phyloP scores from a whole-genome alignment of 208 protist species.

The Wallacemonas sp. region DNA sequence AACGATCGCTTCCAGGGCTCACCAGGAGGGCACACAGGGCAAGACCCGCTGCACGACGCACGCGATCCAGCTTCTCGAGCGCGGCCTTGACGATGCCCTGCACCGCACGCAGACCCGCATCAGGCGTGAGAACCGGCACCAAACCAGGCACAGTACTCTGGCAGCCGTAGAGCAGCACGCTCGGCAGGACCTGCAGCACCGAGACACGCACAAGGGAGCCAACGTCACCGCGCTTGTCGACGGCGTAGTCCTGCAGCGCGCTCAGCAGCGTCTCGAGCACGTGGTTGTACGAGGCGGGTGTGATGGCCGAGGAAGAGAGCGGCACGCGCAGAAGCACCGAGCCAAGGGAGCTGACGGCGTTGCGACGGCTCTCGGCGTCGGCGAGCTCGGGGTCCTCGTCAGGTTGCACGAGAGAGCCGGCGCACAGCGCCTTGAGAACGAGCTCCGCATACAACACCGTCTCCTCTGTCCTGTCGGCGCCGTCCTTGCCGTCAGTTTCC shows the following conservation, averaged over 20 bases:
- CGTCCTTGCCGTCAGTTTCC: slow-evolving; percentile 11
- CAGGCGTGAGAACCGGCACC: slow-evolving; percentile 20
- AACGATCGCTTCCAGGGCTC: slow-evolving; percentile 14
- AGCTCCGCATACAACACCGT: slow-evolving; percentile 9
- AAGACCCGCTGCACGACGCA: slow-evolving; percentile 63
- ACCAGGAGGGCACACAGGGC: slow-evolving; percentile 46
- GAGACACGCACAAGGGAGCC: slow-evolving; percentile 96
- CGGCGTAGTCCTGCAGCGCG: slow-evolving; percentile 90
- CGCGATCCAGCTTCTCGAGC: slow-evolving; percentile 93
- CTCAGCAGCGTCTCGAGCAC: slow-evolving; percentile 62
- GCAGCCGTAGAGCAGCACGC: slow-evolving; percentile 50
- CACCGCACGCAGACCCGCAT: slow-evolving; percentile 31
- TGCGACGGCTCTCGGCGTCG: slow-evolving; percentile 92
- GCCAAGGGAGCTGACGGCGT: slow-evolving; percentile 76
- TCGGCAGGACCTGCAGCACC: slow-evolving; percentile 66
- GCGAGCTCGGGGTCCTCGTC: slow-evolving; percentile 53
- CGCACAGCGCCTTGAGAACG: slow-evolving; percentile 19
- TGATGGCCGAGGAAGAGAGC: slow-evolving; percentile 17
- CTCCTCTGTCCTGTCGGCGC: slow-evolving; percentile 1
- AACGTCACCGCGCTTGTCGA: slow-evolving; percentile 96
- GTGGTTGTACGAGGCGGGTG: slow-evolving; percentile 26
- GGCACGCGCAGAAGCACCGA: slow-evolving; percentile 35
- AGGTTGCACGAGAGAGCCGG: slow-evolving; percentile 23
- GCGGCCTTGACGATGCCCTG: slow-evolving; percentile 74
- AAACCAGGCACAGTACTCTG: no score